Conservation (phyloP, 495 filamentous ascomycete genomes). For the Podospora bellae-mahoneyi region DNA sequence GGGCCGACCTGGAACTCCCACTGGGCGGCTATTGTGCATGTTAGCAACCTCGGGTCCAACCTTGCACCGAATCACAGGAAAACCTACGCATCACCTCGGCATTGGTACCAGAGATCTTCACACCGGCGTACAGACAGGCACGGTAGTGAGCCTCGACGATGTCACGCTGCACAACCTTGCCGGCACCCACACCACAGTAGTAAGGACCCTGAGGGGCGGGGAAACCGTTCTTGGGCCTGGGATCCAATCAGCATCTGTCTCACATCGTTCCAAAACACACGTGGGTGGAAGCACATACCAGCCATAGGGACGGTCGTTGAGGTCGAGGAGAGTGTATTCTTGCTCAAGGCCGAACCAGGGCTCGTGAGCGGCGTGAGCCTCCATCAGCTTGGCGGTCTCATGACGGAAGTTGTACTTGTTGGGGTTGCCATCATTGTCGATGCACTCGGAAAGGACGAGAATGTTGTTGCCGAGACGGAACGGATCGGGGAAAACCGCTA, state of each 20-base stretch:
- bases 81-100: conserved; percentile 67
- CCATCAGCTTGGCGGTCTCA: conserved; percentile 67
- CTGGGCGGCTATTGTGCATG: conserved; percentile 56
- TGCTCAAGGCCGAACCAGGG: conserved; percentile 99
- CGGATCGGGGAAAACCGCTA: conserved; percentile 69
- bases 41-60: conserved; percentile 1
- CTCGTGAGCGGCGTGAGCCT: conserved; percentile 73
- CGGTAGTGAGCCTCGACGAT: conserved; percentile 99
- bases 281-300: conserved; percentile 59
- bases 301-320: conserved; percentile 82
- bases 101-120: conserved; percentile 97
- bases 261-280: neutral
- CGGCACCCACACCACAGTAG: conserved; percentile 97
- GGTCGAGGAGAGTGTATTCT: conserved; percentile 69
- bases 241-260: neutral
- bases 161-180: conserved; percentile 97
- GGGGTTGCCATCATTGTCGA: conserved; percentile 91
- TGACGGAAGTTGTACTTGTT: conserved; percentile 98
- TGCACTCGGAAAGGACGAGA: conserved; percentile 95
- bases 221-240: conserved; percentile 67
- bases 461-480: conserved; percentile 82
- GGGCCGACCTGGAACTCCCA: conserved; percentile 99
- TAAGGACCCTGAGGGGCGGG: conserved; percentile 92
- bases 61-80: neutral
- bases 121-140: conserved; percentile 85